These are phyloP conservation scores for Colletotrichum simmondsii DNA, from an alignment of 2,329 filamentous ascomycete genomes.

Conservation along the genomic window DNA sequence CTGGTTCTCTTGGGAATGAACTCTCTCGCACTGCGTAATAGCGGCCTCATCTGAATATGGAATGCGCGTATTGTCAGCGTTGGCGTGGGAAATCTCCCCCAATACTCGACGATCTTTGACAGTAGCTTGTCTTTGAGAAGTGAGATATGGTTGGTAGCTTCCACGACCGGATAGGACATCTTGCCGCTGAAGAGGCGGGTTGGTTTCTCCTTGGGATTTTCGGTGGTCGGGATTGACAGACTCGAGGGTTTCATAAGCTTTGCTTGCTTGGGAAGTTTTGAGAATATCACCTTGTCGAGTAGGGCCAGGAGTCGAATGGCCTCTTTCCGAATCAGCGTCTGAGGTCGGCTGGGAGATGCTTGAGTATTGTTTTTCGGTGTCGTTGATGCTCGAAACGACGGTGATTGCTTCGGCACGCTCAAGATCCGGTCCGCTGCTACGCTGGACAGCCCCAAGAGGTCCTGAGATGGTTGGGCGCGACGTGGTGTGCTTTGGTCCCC, in stretches of 20 bases:
- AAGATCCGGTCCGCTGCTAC: constrained; percentile 48
- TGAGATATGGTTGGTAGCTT: neutral
- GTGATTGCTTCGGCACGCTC: constrained; percentile 46
- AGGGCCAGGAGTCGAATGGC: neutral
- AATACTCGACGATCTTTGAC: constrained; percentile 13
- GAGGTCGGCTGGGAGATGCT: neutral
- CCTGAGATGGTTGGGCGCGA: constrained; percentile 42
- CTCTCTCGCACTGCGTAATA: neutral
- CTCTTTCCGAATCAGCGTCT: neutral
- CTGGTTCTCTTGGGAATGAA: neutral
- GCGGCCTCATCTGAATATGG: neutral
- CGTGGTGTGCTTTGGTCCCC: neutral
- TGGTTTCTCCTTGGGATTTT: neutral
- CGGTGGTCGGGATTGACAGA: neutral
- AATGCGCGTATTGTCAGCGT: neutral
- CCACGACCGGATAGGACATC: neutral
- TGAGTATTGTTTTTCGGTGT: neutral
- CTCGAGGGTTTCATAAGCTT: neutral
- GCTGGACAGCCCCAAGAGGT: constrained; percentile 51
- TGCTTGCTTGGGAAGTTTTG: neutral
- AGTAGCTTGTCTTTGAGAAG: neutral
- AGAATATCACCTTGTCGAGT: neutral
- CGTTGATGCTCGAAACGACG: constrained; percentile 47
- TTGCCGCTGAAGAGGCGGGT: constrained; percentile 25
- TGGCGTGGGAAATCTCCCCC: constrained; percentile 22